Percentiles rank a stretch among this genome's conserved stretches.
phyloP scores from a whole-genome alignment of 202 grass and related monocot genomes.

The Miscanthus sacchariflorus region DNA sequence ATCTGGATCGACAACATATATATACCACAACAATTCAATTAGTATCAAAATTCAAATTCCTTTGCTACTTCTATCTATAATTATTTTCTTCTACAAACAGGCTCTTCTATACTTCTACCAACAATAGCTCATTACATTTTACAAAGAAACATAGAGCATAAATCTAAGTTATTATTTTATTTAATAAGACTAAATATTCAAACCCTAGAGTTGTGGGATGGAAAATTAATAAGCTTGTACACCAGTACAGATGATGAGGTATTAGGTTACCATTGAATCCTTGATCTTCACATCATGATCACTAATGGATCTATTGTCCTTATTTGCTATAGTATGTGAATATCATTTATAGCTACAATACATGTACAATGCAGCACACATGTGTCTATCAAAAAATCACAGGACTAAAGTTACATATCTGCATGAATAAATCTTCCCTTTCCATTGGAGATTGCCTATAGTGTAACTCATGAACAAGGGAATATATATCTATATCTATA shows the following conservation, averaged over 20 bases:
- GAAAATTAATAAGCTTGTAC: too few species aligned
- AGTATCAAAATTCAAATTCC: too few species aligned
- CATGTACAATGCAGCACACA: not conserved
- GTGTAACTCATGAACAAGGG: not conserved
- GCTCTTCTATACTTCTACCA: too few species aligned
- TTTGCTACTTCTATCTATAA: too few species aligned
- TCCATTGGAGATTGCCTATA: not conserved
- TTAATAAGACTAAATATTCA: not conserved
- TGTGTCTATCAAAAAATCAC: not conserved
- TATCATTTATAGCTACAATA: not conserved
- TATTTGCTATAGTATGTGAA: not conserved
- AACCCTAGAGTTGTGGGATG: not conserved
- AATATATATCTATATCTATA: not conserved
- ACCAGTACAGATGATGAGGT: too few species aligned
- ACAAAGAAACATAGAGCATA: too few species aligned
- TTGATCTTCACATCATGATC: not conserved
- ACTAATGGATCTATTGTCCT: not conserved
- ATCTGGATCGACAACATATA: too few species aligned
- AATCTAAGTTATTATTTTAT: not conserved
- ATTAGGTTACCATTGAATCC: too few species aligned
- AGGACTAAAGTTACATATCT: not conserved
- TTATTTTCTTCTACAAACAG: too few species aligned
- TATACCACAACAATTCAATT: too few species aligned
- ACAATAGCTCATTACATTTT: too few species aligned
- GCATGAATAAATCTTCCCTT: not conserved